Evolutionary conservation across 192 early-diverging fungal species (phyloP).

Genomic region (Cladochytrium replicatum): DNA sequence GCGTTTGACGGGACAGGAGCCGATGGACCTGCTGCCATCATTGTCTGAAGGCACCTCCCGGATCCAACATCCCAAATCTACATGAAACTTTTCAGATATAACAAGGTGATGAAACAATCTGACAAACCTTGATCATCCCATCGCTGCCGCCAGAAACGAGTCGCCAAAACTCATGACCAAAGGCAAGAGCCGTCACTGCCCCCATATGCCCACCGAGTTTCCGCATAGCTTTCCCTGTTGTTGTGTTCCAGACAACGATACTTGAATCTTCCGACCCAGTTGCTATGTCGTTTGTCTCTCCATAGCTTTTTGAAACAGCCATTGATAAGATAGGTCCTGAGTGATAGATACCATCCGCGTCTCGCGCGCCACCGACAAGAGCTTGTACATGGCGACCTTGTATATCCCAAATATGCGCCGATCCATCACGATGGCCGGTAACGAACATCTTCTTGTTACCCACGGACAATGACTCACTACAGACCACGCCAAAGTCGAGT

Average conservation of each 20-base stretch:
- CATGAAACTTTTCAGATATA: no score
- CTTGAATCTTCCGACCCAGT: background rate
- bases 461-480: background rate
- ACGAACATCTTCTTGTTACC: background rate
- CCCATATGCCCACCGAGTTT: background rate
- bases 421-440: background rate
- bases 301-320: background rate
- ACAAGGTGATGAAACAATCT: no score
- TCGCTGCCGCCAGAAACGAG: background rate
- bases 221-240: background rate
- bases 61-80: background rate
- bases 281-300: background rate
- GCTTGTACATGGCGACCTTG: background rate
- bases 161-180: background rate
- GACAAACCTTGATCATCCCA: no score
- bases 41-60: background rate
- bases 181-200: background rate
- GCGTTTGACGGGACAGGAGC: no score
- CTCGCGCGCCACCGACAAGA: background rate
- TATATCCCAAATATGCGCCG: background rate
- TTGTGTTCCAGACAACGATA: background rate
- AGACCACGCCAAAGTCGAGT: background rate
- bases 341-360: no score
- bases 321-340: background rate
- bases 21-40: no score